Conservation (phyloP, 345 rosid genomes). For the Citrus australasica region DNA sequence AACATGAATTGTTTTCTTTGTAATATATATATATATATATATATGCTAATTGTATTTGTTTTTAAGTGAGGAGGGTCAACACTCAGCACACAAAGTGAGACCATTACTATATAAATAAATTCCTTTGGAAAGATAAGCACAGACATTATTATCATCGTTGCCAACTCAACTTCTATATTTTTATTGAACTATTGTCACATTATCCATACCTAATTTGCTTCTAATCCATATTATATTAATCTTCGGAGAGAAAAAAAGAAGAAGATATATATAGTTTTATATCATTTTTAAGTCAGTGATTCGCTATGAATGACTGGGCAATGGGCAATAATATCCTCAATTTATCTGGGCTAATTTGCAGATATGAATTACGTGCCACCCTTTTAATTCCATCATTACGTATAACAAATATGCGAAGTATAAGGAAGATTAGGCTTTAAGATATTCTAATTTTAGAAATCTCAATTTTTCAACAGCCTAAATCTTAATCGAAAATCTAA, state of each 20-base stretch:
- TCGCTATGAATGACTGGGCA: too few species aligned
- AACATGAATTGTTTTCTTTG: too few species aligned
- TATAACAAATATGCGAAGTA: neutral
- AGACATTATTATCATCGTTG: neutral
- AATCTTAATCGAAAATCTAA: neutral
- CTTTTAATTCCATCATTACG: neutral
- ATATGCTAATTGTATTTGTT: too few species aligned
- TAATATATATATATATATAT: too few species aligned
- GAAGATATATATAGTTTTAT: too few species aligned
- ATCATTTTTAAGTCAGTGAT: too few species aligned
- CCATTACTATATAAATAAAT: neutral
- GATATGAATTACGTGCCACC: neutral
- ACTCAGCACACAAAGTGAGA: neutral
- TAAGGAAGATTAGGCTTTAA: neutral
- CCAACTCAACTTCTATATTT: neutral
- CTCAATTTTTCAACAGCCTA: neutral
- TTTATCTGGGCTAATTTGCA: neutral
- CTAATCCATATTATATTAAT: neutral
- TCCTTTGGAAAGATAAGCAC: neutral
- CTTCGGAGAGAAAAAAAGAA: neutral
- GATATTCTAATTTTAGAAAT: conserved; percentile 4
- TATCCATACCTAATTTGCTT: neutral
- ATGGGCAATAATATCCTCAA: neutral
- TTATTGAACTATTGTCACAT: neutral
- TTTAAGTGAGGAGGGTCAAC: neutral